Base-by-base conservation (phyloP, 768 basidiomycete species). In the Mycena rebaudengoi region DNA sequence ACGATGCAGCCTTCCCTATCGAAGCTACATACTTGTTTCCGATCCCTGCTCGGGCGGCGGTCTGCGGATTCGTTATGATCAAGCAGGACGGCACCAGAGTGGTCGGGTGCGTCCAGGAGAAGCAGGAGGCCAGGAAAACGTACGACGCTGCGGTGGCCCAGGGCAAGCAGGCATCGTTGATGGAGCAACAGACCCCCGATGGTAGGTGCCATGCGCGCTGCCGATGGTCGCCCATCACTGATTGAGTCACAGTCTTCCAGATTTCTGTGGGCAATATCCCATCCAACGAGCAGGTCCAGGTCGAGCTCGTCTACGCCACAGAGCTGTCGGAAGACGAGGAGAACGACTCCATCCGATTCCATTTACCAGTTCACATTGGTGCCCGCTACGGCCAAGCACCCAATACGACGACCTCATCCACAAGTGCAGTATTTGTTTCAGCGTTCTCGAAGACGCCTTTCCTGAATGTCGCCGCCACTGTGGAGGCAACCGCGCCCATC, bases 21-120 rank as follows among this genome's bases (percentile, higher is more conserved):
- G 63, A 68, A 35, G 66, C 66, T 6, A 56, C 39, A 6, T 70
- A 70, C 32, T 29, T 41, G n/a, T 70, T 70, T 49, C 63, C 63
- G 1, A 49, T 70, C 30, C 69, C 64, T 29, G 63, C 66, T 16
- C 50, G 61, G 12, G 65, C 53, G 14, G 54, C 32, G 1, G 65
- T 66, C 20, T 51, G 48, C 54, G 46, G 48, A 32, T 66, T 61
- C 21, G 59, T 28, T 20, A 66, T 66, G 65, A 56, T 62, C 29
- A 66, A 62, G 43, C 32, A 66, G 50, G 65, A 66, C 20, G 69
- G 66, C 5, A 65, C 66, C 1, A 50, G 59, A 40, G 66, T 70
- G n/a, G 33, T 54, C 26, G 69, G 69, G 5, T 13, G 52, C 13
- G 55, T 67, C 13, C 16, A 65, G 51, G 69, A 68, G 40, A 70